Evolutionary conservation across 441 rosid species (phyloP).

Genomic region (Pelargonium australe): DNA sequence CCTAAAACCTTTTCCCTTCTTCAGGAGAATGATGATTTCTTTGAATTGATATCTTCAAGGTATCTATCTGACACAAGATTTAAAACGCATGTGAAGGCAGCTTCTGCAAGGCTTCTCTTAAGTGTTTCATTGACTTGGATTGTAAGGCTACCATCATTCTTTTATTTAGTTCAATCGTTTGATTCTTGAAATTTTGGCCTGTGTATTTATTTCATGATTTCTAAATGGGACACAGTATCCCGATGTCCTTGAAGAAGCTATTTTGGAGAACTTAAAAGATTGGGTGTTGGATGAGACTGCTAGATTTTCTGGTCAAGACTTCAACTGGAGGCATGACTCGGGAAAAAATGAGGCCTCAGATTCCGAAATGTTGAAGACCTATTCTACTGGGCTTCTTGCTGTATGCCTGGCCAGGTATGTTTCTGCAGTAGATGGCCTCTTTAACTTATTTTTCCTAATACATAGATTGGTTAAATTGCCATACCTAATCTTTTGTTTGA

Average conservation of each 20-base stretch:
- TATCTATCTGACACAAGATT: conserved; percentile 73
- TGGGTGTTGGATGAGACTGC: conserved; percentile 81
- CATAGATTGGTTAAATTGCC: not conserved
- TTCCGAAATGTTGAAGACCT: conserved; percentile 79
- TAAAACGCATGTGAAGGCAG: conserved; percentile 72
- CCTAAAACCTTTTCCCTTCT: conserved; percentile 13
- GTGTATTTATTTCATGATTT: conserved; percentile 21
- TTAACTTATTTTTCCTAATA: conserved; percentile 16
- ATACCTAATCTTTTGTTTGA: conserved; percentile 12
- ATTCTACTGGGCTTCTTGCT: conserved; percentile 92
- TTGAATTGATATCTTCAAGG: conserved; percentile 80
- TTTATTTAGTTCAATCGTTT: not conserved
- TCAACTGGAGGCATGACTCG: conserved; percentile 34
- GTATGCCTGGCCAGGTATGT: conserved; percentile 72
- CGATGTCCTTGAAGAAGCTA: conserved; percentile 80
- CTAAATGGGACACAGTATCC: conserved; percentile 55
- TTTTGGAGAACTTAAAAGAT: conserved; percentile 63
- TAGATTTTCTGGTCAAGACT: conserved; percentile 52
- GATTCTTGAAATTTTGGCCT: conserved; percentile 5
- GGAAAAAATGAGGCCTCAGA: conserved; percentile 61
- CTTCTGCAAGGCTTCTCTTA: conserved; percentile 77
- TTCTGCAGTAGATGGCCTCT: conserved; percentile 1
- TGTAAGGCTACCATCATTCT: conserved; percentile 35
- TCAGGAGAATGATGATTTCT: conserved; percentile 97
- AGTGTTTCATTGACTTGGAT: conserved; percentile 77